These are phyloP conservation scores for Pseudozyma sp. DNA, from an alignment of 1,284 basidiomycete genomes.

Conservation along the genomic window DNA sequence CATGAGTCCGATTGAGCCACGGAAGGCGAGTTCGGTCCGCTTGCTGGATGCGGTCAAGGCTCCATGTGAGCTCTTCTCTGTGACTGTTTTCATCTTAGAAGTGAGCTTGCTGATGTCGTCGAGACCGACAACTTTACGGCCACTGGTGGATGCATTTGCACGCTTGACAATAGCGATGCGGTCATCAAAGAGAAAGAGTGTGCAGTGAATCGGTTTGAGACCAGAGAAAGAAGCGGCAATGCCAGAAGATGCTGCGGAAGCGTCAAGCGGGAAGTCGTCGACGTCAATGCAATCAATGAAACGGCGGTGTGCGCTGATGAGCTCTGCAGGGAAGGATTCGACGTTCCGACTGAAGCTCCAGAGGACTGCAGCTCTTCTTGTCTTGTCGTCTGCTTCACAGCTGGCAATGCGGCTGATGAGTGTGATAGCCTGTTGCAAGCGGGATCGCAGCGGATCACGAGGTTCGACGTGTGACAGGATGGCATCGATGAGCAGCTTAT, in stretches of 20 bases:
- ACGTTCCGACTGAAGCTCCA: conserved; percentile 86
- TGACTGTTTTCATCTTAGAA: conserved; percentile 63
- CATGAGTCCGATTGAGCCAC: conserved; percentile 85
- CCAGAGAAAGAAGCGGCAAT: conserved; percentile 23
- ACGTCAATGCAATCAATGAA: conserved; percentile 95
- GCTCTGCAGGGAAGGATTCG: conserved; percentile 83
- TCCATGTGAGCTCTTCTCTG: conserved; percentile 68
- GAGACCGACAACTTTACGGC: conserved; percentile 81
- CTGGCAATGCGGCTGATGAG: conserved; percentile 89
- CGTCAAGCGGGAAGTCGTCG: conserved; percentile 74
- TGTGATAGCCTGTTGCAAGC: conserved; percentile 83
- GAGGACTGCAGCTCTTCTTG: conserved; percentile 86
- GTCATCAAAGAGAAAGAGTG: conserved; percentile 94
- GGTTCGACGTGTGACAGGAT: conserved; percentile 57
- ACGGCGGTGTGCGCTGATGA: conserved; percentile 77
- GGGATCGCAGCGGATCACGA: conserved; percentile 71
- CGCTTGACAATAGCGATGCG: conserved; percentile 92
- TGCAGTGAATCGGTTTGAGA: conserved; percentile 77
- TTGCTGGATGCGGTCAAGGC: conserved; percentile 70
- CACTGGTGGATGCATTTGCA: conserved; percentile 78
- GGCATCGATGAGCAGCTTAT: conserved; percentile 88
- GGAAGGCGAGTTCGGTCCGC: conserved; percentile 84
- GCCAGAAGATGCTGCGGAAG: conserved; percentile 25
- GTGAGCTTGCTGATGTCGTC: conserved; percentile 83
- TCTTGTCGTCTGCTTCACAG: conserved; percentile 92